A percentile compares a stretch with the other conserved stretches of the same genome.
phyloP scores from a whole-genome alignment of 768 basidiomycete species.

The Mrakia hoshinonis region DNA sequence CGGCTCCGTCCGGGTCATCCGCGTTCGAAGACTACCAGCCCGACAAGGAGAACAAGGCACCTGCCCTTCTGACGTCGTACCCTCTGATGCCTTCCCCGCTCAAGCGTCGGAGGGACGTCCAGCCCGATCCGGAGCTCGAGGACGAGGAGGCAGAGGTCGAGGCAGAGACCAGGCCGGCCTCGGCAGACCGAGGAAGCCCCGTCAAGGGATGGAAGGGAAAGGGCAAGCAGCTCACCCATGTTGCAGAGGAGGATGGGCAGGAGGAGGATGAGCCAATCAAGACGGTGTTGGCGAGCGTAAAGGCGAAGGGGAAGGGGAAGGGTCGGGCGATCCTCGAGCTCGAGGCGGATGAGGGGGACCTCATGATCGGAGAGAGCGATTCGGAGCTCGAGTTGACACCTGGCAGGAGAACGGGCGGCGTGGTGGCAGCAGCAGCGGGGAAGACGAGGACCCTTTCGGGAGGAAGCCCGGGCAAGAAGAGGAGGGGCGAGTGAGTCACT shows the following conservation, averaged over 20 bases:
- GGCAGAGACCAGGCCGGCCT: neutral
- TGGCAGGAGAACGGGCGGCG: neutral
- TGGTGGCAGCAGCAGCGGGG: neutral
- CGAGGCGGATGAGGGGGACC: constrained; percentile 9
- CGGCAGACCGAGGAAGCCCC: neutral
- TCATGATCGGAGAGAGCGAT: neutral
- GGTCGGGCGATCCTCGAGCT: constrained; percentile 7
- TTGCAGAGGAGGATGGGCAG: neutral
- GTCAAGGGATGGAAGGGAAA: neutral
- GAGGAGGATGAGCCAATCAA: neutral
- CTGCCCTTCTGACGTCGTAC: neutral
- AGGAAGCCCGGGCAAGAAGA: neutral
- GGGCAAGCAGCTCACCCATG: neutral
- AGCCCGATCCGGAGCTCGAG: neutral
- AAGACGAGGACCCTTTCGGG: neutral
- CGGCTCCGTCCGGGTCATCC: neutral
- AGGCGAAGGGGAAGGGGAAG: neutral
- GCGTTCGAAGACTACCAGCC: constrained; percentile 2
- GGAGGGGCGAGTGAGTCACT: neutral
- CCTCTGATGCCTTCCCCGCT: neutral
- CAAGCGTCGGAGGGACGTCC: neutral
- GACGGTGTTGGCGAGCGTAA: neutral
- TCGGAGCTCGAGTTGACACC: neutral
- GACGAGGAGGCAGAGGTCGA: neutral
- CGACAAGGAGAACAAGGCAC: constrained; percentile 10